Base-by-base conservation (phyloP, 345 rosid genomes). In the Noccaea bulbosa region DNA sequence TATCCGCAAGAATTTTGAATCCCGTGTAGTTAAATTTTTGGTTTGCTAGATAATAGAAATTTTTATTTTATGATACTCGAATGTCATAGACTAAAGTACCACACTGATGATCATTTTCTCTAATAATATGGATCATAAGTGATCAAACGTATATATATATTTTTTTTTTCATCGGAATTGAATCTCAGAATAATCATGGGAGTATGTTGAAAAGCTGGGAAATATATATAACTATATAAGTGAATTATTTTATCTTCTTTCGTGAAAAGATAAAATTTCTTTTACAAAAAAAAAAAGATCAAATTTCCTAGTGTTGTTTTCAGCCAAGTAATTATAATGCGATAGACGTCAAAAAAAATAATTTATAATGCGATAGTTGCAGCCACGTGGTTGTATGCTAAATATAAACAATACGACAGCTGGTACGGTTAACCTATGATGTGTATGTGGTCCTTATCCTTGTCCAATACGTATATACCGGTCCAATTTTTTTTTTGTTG, bases 341-440 rank as follows among this genome's bases (percentile, higher is more conserved):
- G 54, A 63, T 30, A 47, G 20, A 1, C 1, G n/a, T n/a, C n/a
- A n/a, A n/a, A n/a, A n/a, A n/a, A n/a, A n/a, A n/a, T n/a, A n/a
- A n/a, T n/a, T n/a, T n/a, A n/a, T n/a, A n/a, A n/a, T n/a, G n/a
- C n/a, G n/a, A n/a, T n/a, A n/a, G 56, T 56, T 47, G 32, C 32
- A 11, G 3, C 33, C 74, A 70, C 68, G 67, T 70, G 61, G 52
- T 41, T 41, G 44, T 8, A 70, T 39, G 43, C 35, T 39, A 70
- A 30, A 70, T 60, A 50, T 40, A 50, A 50, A 70, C 44, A 60
- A 60, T 17, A 40, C 51, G 44, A 70, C 74, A 70, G 67, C 74
- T 70, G 43, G 60, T 70, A 50, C 74, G 67, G 60, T 60, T 11
- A 49, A 61, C 44, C 41, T 61, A 40, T 61, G 66, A 48, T 48